Evolutionary conservation across 495 filamentous ascomycete species (phyloP), one percentile per base, ranked within the genome.

Genomic region (Cenococcum geophilum): DNA sequence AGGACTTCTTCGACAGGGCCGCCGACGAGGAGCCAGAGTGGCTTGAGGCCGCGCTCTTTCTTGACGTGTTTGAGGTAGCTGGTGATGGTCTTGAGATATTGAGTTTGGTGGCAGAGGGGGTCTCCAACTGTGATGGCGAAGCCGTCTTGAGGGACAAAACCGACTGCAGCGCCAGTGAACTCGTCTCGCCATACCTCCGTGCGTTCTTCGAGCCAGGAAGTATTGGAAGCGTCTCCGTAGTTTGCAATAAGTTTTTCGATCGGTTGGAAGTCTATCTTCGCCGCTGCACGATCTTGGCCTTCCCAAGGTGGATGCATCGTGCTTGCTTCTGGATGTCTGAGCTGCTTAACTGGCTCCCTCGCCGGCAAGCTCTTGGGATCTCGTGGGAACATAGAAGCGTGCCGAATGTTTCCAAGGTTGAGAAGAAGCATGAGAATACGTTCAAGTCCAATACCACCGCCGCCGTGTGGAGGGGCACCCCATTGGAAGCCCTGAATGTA

Each of bases 391-490:
- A 95, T 73, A 1, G 90, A 91, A 0, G 89, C 90, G 36, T 93
- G 81, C 32, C 92, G 86, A 58, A 97, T 92, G 73, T 97, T 92
- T 62, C 91, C 91, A 9, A 96, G 76, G 63, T 88, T 82, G 25
- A 97, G 77, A 60, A 95, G 72, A 32, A 96, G 82, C 80, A 95
- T 92, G 11, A 96, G 73, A 5, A 96, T 76, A 49, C 91, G 87
- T 74, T 97, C 92, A 6, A 97, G 77, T 35, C 92, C 92, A 61
- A 96, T 89, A 72, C 91, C 92, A 63, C 88, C 90, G 45, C 92
- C 92, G 0, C 89, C 92, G 59, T 97, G 91, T 1, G 91, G 91
- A 4, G 92, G 91, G 0, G 90, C 86, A 21, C 89, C 91, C 78
- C 83, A 95, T 59, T 88, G 81, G 78, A 97, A 97, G 21, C 83